Percentiles rank a stretch among this genome's conserved stretches.
These are phyloP conservation scores for Solanum etuberosum DNA, from an alignment of 257 asterid species.

Conservation along the genomic window DNA sequence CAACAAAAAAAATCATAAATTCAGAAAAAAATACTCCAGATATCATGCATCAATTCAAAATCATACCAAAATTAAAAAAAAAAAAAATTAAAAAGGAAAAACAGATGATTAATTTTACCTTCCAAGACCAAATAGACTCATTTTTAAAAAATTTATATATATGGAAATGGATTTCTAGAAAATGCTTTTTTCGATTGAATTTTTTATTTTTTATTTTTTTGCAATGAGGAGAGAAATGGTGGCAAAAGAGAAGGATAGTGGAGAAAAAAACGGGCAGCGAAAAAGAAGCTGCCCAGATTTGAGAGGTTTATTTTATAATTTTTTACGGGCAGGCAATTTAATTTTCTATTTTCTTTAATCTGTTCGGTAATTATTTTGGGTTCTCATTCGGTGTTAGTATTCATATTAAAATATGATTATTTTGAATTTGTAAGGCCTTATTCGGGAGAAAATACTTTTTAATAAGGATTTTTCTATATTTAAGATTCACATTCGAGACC, in stretches of 20 bases:
- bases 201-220: neutral
- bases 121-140: conserved; percentile 97
- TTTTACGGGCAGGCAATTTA: neutral
- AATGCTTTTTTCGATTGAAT: neutral
- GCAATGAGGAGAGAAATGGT: neutral
- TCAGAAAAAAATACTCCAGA: neutral
- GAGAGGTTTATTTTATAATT: neutral
- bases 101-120: conserved; percentile 23
- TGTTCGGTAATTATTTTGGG: neutral
- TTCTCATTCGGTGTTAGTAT: too few relatives aligned
- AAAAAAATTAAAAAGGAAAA: neutral
- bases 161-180: neutral
- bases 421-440: too few relatives aligned
- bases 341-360: neutral
- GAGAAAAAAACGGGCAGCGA: conserved; percentile 9
- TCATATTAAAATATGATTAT: too few relatives aligned
- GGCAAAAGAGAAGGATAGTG: neutral
- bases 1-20: neutral
- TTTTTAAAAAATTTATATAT: neutral
- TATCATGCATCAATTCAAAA: neutral
- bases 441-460: too few relatives aligned
- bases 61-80: neutral
- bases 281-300: conserved; percentile 6
- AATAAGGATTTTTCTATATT: too few relatives aligned
- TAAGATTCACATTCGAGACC: too few relatives aligned